Evolutionary conservation across 768 basidiomycete genomes (phyloP), one percentile per base, ranked within the genome.

Genomic region (Mycena albidolilacea): DNA sequence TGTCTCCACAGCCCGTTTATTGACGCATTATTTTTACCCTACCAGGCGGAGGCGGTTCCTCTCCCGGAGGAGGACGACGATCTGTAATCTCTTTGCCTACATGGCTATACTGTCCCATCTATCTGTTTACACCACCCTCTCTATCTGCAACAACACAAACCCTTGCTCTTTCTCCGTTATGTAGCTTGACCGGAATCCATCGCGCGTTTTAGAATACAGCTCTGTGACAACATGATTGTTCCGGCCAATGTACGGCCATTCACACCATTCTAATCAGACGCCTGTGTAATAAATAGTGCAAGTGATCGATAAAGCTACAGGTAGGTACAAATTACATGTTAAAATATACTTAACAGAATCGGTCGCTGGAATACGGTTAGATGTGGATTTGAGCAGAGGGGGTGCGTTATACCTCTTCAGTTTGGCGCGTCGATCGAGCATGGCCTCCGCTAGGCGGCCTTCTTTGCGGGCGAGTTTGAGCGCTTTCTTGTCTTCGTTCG

Each of bases 41-140:
- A 30, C 30, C 67, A 95, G 92, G 97, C 97, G 71, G 96, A 95
- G 80, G 87, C 88, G 74, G 93, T 97, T 75, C 98, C 98, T 79
- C 94, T 99, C 74, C 98, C 98, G 65, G 98, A 99, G 84, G 98
- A 99, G 84, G 98, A 97, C 63, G 96, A 97, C 69, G 94, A 96
- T 77, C 88, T 95, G 79, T 93, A 88, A 86, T 76, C 55, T 46
- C 54, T 65, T 38, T 17, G 48, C 61, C 14, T 58, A 44, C 39
- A 67, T 61, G 71, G 64, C 60, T 65, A 64, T 64, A 58, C 71
- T 52, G 62, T 41, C 55, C 62, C 57, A 62, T 62, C 68, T 50
- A 65, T 69, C 41, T 73, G 67, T 73, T 30, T 73, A 50, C 72
- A 69, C 65, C 72, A 73, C 67, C 64, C 64, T 60, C 64, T 60